Percentiles rank a stretch among this genome's conserved stretches.
Conservation (phyloP, 768 basidiomycete species). For the Auricularia auricula-judae region DNA sequence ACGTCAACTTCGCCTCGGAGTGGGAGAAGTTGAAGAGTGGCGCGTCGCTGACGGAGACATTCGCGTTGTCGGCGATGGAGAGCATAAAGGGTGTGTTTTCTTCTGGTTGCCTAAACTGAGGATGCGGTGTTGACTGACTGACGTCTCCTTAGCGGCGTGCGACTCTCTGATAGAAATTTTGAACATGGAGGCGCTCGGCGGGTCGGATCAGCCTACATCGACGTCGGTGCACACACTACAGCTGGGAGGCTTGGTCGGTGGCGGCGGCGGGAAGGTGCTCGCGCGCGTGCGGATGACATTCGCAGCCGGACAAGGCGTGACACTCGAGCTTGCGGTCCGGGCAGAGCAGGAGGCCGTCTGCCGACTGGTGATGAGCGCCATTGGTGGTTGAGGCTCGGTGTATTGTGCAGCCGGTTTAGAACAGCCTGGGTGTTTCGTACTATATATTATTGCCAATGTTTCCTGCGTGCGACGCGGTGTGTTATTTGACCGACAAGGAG, state of each 20-base stretch:
- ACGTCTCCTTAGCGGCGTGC: conserved; percentile 61
- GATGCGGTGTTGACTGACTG: conserved; percentile 3
- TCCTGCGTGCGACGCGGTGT: not conserved
- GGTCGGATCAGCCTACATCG: conserved; percentile 72
- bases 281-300: conserved; percentile 94
- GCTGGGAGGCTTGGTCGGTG: conserved; percentile 79
- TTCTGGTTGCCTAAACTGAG: conserved; percentile 16
- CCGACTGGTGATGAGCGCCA: conserved; percentile 80
- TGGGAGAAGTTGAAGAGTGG: conserved; percentile 86
- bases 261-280: conserved; percentile 93
- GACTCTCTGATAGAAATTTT: conserved; percentile 93
- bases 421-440: not conserved
- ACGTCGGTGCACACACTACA: conserved; percentile 89
- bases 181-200: conserved; percentile 94
- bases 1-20: conserved; percentile 82
- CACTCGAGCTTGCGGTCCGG: conserved; percentile 80
- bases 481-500: not conserved
- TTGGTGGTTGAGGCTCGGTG: conserved; percentile 41
- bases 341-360: conserved; percentile 86
- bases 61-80: conserved; percentile 84
- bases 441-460: not conserved
- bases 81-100: conserved; percentile 79
- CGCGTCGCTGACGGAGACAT: conserved; percentile 81
- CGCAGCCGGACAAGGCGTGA: conserved; percentile 81
- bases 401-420: not conserved